Evolutionary conservation across 768 basidiomycete genomes (phyloP).

Genomic region (Kondoa subrosea): DNA sequence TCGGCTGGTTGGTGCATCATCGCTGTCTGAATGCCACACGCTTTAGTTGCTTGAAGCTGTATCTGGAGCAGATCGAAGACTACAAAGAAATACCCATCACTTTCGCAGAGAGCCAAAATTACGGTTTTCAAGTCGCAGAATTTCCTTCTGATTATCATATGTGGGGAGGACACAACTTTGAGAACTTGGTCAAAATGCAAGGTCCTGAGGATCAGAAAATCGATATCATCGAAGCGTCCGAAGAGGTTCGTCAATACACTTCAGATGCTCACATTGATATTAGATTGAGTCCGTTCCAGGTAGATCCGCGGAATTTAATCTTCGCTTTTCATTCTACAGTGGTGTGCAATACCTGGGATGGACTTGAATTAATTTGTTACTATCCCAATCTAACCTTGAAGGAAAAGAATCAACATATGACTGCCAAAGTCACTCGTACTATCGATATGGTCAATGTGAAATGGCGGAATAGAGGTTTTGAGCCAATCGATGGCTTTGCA

Average conservation of each 20-base stretch:
- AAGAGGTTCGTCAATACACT: not conserved
- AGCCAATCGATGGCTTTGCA: no score
- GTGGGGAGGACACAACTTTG: not conserved
- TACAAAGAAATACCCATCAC: not conserved
- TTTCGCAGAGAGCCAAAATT: not conserved
- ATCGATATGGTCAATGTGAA: no score
- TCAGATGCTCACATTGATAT: not conserved
- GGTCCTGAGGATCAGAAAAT: no score
- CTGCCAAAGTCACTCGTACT: no score
- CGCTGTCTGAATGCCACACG: not conserved
- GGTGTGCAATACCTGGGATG: not conserved
- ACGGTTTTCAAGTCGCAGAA: not conserved
- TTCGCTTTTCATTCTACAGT: not conserved
- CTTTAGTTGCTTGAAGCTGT: not conserved
- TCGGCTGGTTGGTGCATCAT: not conserved
- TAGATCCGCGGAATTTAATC: not conserved
- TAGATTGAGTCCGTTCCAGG: not conserved
- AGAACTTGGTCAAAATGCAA: no score
- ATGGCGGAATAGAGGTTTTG: no score
- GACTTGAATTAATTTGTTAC: not conserved
- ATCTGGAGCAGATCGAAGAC: not conserved
- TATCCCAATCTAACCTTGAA: not conserved
- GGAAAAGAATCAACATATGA: no score
- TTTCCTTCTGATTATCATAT: not conserved
- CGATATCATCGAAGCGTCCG: no score